Base-by-base conservation (phyloP, 164 flowering plant genomes). In the Warburgia ugandensis region DNA sequence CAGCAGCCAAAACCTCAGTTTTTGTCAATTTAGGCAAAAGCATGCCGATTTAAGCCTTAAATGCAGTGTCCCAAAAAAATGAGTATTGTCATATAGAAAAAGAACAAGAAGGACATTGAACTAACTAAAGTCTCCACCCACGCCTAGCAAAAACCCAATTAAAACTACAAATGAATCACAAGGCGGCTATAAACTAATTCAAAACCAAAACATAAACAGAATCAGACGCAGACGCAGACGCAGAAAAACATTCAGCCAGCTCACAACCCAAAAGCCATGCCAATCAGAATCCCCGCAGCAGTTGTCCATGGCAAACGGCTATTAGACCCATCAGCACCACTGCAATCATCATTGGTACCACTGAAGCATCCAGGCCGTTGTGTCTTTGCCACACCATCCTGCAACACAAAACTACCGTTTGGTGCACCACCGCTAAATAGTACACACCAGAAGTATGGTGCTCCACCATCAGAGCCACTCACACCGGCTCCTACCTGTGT, bases 361-460 rank as follows among this genome's bases (percentile, higher is more conserved):
- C 97, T 86, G 50, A 75, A 86, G 67, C 95, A 91, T 4, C 97
- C 95, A 0, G 95, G 91, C 36, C 70, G 60, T 6, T 77, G 65
- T 22, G 62, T 31, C 71, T 77, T 86, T 1, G 76, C 75, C 29
- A 48, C 77, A 32, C 79, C 84, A 25, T 70, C 80, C 14, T 75
- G 81, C 11, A 72, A 54, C 22, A 64, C 73, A 52, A 86, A 86
- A 63, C 81, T 84, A 58, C 72, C 66, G 51, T 75, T 83, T n/a
- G 54, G 13, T 37, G 55, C 64, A 5, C 94, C 96, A 52, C 55
- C 67, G 70, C 96, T 83, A 64, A 91, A 87, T 33, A 91, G 61
- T 36, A 91, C 78, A 51, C 96, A 87, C 98, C 98, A 91, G 67
- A 91, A 91, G 52, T 87, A 87, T 2, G 98, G 96, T 6, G 77